Evolutionary conservation across 441 rosid species (phyloP).

Genomic region (Croton setiger): DNA sequence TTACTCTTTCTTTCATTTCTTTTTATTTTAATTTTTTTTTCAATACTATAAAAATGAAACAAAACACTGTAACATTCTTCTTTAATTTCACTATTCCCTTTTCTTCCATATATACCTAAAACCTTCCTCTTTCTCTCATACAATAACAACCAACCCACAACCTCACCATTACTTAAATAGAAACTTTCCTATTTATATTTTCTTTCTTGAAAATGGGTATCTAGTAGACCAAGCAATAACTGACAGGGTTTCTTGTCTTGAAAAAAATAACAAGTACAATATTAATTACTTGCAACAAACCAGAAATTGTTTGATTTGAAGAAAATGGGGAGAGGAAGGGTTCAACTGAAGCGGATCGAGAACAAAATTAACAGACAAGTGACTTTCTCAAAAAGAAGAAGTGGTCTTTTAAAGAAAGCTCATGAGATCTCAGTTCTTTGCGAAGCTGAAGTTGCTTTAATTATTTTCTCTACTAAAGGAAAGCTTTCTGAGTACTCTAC

Average conservation of each 20-base stretch:
- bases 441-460: conserved; percentile 75
- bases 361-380: conserved; percentile 85
- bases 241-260: conserved; percentile 6
- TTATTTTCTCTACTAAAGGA: conserved; percentile 77
- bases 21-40: neutral
- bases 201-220: neutral
- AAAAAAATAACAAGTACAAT: neutral
- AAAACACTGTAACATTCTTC: neutral
- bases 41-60: too few species aligned
- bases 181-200: conserved; percentile 27
- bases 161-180: conserved; percentile 27
- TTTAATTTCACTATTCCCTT: neutral
- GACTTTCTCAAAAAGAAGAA: conserved; percentile 77
- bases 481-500: conserved; percentile 73
- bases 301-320: neutral
- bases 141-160: conserved; percentile 6
- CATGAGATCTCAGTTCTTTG: conserved; percentile 87
- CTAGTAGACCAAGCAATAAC: conserved; percentile 4
- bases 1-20: neutral
- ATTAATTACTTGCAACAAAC: neutral
- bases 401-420: conserved; percentile 78
- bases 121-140: conserved; percentile 10
- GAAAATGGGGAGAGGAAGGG: conserved; percentile 84
- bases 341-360: conserved; percentile 86
- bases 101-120: neutral